A percentile compares a stretch with the other conserved stretches of the same genome.
phyloP scores from a whole-genome alignment of 148 eudicot species.

The Camellia granthamiana region DNA sequence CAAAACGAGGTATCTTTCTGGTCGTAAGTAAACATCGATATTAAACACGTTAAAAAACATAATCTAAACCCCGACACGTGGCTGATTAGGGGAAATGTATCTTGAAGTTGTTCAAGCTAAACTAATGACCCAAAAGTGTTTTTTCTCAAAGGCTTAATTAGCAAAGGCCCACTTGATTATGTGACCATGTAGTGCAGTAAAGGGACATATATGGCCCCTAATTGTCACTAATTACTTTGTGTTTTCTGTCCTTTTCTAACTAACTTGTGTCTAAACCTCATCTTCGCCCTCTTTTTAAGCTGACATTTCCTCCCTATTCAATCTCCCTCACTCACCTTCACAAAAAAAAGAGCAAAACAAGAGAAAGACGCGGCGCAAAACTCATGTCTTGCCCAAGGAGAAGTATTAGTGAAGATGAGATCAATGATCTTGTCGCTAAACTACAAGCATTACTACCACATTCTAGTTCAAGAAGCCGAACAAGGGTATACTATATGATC shows the following conservation, averaged over 20 bases:
- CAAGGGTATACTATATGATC: conserved; percentile 24
- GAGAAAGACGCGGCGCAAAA: not conserved
- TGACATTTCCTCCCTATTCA: not conserved
- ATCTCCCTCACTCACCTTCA: not conserved
- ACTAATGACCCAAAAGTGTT: not conserved
- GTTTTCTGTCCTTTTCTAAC: conserved; percentile 5
- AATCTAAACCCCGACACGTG: not conserved
- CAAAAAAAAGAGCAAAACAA: not conserved
- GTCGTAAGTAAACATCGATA: conserved; percentile 4
- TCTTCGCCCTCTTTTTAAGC: conserved; percentile 19
- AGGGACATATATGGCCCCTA: not conserved
- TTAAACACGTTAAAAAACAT: not conserved
- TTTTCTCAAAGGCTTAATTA: not conserved
- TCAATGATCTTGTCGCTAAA: conserved; percentile 24
- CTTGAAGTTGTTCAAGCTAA: not conserved
- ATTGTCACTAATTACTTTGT: not conserved
- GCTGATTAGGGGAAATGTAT: not conserved
- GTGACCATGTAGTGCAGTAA: not conserved
- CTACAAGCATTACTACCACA: conserved; percentile 32
- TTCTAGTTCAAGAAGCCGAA: conserved; percentile 8
- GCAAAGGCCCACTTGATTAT: too few species aligned
- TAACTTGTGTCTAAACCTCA: too few species aligned
- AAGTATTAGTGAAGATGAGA: conserved; percentile 20
- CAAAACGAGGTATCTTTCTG: not conserved
- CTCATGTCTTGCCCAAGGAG: conserved; percentile 15